Evolutionary conservation across 208 protist species (phyloP).

Genomic region (Phytomonas francai): DNA sequence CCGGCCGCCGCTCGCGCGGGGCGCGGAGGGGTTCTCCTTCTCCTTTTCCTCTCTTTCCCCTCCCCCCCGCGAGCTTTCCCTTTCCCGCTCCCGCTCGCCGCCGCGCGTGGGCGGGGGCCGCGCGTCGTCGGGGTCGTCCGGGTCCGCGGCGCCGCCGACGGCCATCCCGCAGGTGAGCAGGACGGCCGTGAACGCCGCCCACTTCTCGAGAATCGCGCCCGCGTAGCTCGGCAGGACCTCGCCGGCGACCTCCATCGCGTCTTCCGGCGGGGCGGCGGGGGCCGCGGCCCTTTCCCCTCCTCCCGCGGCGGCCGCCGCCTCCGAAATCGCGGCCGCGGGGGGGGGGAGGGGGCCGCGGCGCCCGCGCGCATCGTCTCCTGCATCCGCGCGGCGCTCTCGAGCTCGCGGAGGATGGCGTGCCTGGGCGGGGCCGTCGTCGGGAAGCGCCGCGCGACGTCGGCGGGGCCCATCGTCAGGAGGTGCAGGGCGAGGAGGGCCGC

Average conservation of each 20-base stretch:
- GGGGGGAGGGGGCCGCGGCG: too few relatives aligned
- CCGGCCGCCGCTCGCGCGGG: neutral
- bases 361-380: too few relatives aligned
- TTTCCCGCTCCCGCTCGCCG: neutral
- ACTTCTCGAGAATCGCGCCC: neutral
- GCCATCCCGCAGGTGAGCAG: neutral
- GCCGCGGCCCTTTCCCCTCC: neutral
- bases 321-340: neutral
- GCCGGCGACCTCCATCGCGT: too few relatives aligned
- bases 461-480: slow-evolving; percentile 70
- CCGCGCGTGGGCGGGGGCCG: neutral
- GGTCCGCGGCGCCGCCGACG: neutral
- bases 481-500: slow-evolving; percentile 56
- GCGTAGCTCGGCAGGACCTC: neutral
- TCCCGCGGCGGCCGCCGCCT: neutral
- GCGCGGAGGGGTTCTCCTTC: neutral
- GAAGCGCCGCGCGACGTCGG: slow-evolving; percentile 71
- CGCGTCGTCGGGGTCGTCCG: neutral
- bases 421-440: slow-evolving; percentile 27
- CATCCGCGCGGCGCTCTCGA: slow-evolving; percentile 60
- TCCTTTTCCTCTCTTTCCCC: neutral
- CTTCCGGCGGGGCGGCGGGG: too few relatives aligned
- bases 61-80: neutral
- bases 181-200: neutral
- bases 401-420: slow-evolving; percentile 55